A percentile compares a stretch with the other conserved stretches of the same genome.
phyloP scores from a whole-genome alignment of 2,329 filamentous ascomycete genomes.

The Emydomyces testavorans region DNA sequence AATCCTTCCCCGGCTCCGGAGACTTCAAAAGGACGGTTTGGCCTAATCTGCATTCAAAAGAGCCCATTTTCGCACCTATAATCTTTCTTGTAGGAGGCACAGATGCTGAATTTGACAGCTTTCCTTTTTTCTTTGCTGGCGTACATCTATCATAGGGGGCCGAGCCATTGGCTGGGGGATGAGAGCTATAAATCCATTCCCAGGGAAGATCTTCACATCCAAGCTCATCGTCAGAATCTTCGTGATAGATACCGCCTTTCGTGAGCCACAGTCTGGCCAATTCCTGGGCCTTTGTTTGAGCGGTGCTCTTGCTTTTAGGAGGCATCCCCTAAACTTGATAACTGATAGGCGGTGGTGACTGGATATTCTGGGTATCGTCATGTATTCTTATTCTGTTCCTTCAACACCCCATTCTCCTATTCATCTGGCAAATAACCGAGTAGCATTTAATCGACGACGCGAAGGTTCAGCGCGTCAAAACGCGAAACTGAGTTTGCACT shows the following conservation, averaged over 20 bases:
- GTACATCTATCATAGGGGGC: slow-evolving; percentile 7
- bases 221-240: slow-evolving; percentile 83
- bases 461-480: background rate
- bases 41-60: slow-evolving; percentile 67
- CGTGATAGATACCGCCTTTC: slow-evolving; percentile 53
- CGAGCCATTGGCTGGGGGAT: slow-evolving; percentile 15
- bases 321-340: slow-evolving; percentile 22
- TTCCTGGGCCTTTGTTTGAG: slow-evolving; percentile 22
- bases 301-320: slow-evolving; percentile 15
- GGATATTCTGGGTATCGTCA: background rate
- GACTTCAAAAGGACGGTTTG: slow-evolving; percentile 81
- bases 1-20: slow-evolving; percentile 73
- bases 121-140: slow-evolving; percentile 8
- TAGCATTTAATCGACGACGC: too few species aligned
- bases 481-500: background rate
- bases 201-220: slow-evolving; percentile 60
- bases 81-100: slow-evolving; percentile 42
- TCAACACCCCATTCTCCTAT: background rate
- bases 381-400: background rate
- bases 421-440: background rate
- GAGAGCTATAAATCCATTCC: slow-evolving; percentile 60
- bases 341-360: too few species aligned
- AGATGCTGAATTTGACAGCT: slow-evolving; percentile 16
- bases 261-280: slow-evolving; percentile 41
- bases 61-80: slow-evolving; percentile 69